Percentiles rank a stretch among this genome's conserved stretches.
phyloP scores from a whole-genome alignment of 768 basidiomycete genomes.

The Auricularia cornea region DNA sequence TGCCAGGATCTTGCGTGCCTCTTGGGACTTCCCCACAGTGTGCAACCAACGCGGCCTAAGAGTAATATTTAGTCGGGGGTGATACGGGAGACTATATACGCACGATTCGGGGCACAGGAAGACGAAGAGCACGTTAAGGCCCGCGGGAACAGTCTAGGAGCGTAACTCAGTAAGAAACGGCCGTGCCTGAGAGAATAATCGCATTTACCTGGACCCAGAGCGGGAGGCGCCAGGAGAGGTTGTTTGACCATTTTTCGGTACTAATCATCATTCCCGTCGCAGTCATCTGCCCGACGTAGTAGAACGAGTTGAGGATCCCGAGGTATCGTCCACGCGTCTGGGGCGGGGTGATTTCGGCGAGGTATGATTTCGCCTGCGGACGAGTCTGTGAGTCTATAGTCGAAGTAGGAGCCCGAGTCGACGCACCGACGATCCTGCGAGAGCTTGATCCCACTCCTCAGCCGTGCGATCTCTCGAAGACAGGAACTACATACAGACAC shows the following conservation, averaged over 20 bases:
- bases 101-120: constrained; percentile 46
- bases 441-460: too few relatives aligned
- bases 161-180: background rate
- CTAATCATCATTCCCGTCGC: constrained; percentile 50
- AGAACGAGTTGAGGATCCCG: constrained; percentile 42
- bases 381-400: too few relatives aligned
- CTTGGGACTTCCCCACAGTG: constrained; percentile 34
- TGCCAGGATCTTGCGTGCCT: constrained; percentile 39
- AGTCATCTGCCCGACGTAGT: constrained; percentile 43
- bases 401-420: too few relatives aligned
- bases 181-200: background rate
- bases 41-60: constrained; percentile 46
- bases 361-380: constrained; percentile 35
- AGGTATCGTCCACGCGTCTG: constrained; percentile 41
- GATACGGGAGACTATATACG: too few relatives aligned
- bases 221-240: constrained; percentile 43
- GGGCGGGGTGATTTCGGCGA: constrained; percentile 43
- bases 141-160: constrained; percentile 36
- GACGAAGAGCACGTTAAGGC: constrained; percentile 40
- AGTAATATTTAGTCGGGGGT: background rate
- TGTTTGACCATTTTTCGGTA: constrained; percentile 34
- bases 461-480: too few relatives aligned
- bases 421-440: too few relatives aligned
- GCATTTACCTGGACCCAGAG: constrained; percentile 37
- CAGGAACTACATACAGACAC: background rate